Evolutionary conservation across 805 yeast species (phyloP).

Genomic region (Teunomyces pallodes): DNA sequence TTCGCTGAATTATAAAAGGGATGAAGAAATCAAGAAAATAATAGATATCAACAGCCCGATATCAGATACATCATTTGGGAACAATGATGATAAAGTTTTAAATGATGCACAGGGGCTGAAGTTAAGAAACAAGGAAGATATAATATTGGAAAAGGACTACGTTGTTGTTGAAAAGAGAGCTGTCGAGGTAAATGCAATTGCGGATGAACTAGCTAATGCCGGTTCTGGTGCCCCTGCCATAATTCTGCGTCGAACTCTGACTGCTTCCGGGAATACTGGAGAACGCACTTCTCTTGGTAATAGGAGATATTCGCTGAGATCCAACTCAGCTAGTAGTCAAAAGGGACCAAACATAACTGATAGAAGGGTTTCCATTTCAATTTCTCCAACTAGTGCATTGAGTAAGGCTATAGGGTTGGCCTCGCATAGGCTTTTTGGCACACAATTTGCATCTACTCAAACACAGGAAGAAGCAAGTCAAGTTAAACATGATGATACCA

Average conservation of each 20-base stretch:
- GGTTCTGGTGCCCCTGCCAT: constrained; percentile 52
- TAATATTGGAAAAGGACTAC: constrained; percentile 74
- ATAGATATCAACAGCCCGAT: constrained; percentile 44
- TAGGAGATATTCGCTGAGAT: constrained; percentile 41
- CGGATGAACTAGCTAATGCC: constrained; percentile 80
- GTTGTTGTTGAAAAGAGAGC: constrained; percentile 94
- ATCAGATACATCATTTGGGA: constrained; percentile 29
- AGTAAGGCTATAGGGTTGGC: constrained; percentile 86
- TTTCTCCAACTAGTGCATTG: constrained; percentile 83
- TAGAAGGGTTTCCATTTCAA: constrained; percentile 63
- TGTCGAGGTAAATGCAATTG: constrained; percentile 92
- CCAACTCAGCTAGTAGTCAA: constrained; percentile 47
- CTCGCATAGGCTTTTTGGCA: constrained; percentile 80
- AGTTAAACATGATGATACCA: background rate
- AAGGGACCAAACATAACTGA: constrained; percentile 64
- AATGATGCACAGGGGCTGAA: background rate
- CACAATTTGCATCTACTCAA: constrained; percentile 4
- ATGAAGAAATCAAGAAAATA: constrained; percentile 46
- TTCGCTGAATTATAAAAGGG: constrained; percentile 17
- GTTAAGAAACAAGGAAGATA: constrained; percentile 34
- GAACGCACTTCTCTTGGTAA: constrained; percentile 17
- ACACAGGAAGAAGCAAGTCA: constrained; percentile 13
- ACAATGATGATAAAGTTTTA: constrained; percentile 14
- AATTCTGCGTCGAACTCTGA: constrained; percentile 24
- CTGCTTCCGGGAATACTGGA: constrained; percentile 18